These are phyloP conservation scores for Fusarium sp. DNA, from an alignment of 2,329 filamentous ascomycete genomes.

Conservation along the genomic window DNA sequence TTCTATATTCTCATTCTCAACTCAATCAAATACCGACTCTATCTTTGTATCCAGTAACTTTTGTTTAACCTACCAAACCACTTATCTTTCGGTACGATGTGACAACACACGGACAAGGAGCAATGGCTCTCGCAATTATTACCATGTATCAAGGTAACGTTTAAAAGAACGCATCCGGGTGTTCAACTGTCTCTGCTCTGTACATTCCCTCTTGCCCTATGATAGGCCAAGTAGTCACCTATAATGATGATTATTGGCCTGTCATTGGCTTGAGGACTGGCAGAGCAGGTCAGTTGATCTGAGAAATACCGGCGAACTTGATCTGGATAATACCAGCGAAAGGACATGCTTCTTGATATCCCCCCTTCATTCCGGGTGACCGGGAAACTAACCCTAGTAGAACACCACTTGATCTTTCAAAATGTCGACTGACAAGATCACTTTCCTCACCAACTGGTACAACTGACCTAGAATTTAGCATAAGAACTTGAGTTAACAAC, in stretches of 20 bases:
- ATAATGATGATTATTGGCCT: background rate
- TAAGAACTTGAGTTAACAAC: slow-evolving; percentile 47
- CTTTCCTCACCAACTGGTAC: slow-evolving; percentile 87
- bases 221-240: background rate
- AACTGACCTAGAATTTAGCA: slow-evolving; percentile 4
- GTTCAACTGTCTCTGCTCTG: slow-evolving; percentile 51
- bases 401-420: slow-evolving; percentile 60
- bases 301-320: slow-evolving; percentile 88
- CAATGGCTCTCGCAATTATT: slow-evolving; percentile 47
- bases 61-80: slow-evolving; percentile 7
- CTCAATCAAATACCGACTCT: slow-evolving; percentile 5
- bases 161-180: slow-evolving; percentile 62
- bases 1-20: slow-evolving; percentile 5
- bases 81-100: slow-evolving; percentile 47
- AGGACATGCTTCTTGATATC: slow-evolving; percentile 80
- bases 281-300: slow-evolving; percentile 61
- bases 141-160: slow-evolving; percentile 61
- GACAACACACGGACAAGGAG: slow-evolving; percentile 42
- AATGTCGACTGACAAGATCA: slow-evolving; percentile 88
- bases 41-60: background rate
- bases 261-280: slow-evolving; percentile 22
- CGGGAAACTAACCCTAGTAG: slow-evolving; percentile 64
- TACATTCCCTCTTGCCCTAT: slow-evolving; percentile 15
- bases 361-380: slow-evolving; percentile 46
- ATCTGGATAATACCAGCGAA: slow-evolving; percentile 91